Evolutionary conservation across 345 rosid genomes (phyloP), one percentile per base, ranked within the genome.

Genomic region (Pugionium cornutum): DNA sequence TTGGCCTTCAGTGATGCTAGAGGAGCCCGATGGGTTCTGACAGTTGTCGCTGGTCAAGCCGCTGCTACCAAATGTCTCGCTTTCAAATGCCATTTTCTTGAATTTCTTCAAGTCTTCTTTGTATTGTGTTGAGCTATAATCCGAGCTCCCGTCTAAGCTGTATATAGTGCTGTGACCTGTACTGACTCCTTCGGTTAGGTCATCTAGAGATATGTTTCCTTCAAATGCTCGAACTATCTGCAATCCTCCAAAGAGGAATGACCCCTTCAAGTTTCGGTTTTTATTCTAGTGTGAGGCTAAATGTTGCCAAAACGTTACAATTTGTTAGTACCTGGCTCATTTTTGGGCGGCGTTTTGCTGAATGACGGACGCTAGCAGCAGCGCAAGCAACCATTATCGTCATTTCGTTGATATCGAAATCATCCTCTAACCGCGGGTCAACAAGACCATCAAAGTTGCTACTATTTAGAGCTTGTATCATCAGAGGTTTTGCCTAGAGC

Each of bases 201-300:
- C 91, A 5, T 67, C 82, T 43, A 84, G 52, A 40, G 91, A 75
- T 34, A 84, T 63, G 58, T 87, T 87, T 42, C 97, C 98, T 76
- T 85, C 95, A 42, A 92, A 74, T 52, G 84, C 92, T 79, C 89
- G 86, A 68, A 87, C 89, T 30, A 92, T 76, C 98, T 92, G 84
- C 68, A 46, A 58, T 10, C 4, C 0, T 32, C 27, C 28, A 58
- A 40, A 48, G 10, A 44, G 40, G 30, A 48, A 40, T 30, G 57
- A 59, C 48, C 61, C 9, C 42, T 43, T 30, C 9, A 62, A 11
- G 30, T 40, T 30, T 41, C 32, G 0, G 25, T 51, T 35, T 41
- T 11, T 36, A 18, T 6, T 9, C 31, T 29, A 51, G 5, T 40
- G 4, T 1, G 5, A 29, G 11, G 31, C 25, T 1, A 8, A 10